Evolutionary conservation across 805 yeast genomes (phyloP), one percentile per base, ranked within the genome.

Genomic region (Ogataea trehalophila): DNA sequence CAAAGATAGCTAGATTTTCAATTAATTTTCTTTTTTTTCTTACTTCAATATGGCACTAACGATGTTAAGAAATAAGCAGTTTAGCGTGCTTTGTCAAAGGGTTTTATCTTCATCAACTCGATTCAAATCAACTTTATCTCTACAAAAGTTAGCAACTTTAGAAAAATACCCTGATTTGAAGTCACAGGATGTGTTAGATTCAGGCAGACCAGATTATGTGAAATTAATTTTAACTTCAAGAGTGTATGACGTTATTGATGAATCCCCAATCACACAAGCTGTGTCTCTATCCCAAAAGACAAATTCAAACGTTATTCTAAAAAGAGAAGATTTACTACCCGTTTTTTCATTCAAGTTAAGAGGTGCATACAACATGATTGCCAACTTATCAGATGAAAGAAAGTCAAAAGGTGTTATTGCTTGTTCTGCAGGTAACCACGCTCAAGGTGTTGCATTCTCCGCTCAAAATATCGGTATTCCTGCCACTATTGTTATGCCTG

Each of bases 341-440:
- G 99, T 94, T 5, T 95, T 94, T 67, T 85, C 95, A 40, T 94
- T 94, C 78, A 94, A 94, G 69, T 75, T 94, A 50, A 83, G 99
- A 65, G 99, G 99, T 49, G 99, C 99, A 16, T 89, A 91, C 69
- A 94, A 94, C 66, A 90, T 89, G 96, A 86, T 94, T 58, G 95
- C 98, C 34, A 87, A 92, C 59, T 69, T 94, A 43, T 80, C 82
- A 45, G 69, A 78, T n/a, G 79, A 76, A 41, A 72, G 83, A 57
- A 76, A 83, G 53, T 58, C 88, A 65, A 74, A 77, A 42, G 99
- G 99, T 58, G 97, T 94, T 46, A 86, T 95, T 63, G 97, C 98
- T 0, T 94, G 98, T 61, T 89, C 97, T 31, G 99, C 99, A 4
- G 99, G 99, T 34, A 94, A 94, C 67, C 99, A 94, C 60, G 99